phyloP scores from a whole-genome alignment of 2,329 filamentous ascomycete species.

The Orbilia quercus region DNA sequence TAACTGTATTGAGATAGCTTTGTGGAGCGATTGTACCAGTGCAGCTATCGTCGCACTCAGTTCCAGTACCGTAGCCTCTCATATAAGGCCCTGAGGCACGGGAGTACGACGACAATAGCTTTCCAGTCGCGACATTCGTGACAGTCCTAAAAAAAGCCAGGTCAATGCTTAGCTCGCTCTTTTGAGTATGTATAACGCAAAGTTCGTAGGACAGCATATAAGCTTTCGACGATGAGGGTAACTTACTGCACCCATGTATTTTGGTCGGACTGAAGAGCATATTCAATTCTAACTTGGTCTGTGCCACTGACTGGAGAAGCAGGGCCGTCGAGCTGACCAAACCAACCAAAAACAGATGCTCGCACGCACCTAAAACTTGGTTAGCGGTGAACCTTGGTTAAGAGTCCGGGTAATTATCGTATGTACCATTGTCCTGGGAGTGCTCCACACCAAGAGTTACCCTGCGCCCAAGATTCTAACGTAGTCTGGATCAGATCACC shows the following conservation, averaged over 20 bases:
- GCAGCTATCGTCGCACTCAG: slow-evolving; percentile 63
- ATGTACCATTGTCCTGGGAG: slow-evolving; percentile 63
- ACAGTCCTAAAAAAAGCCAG: slow-evolving; percentile 56
- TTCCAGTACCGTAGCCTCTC: slow-evolving; percentile 64
- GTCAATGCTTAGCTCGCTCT: neutral
- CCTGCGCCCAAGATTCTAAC: slow-evolving; percentile 63
- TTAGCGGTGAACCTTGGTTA: no score
- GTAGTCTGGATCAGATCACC: slow-evolving; percentile 65
- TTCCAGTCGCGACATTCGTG: slow-evolving; percentile 63
- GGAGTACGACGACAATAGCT: slow-evolving; percentile 62
- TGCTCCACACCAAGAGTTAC: slow-evolving; percentile 65
- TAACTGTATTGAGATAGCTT: slow-evolving; percentile 63
- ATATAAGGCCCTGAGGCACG: slow-evolving; percentile 62
- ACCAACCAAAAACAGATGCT: slow-evolving; percentile 64
- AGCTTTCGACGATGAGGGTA: no score
- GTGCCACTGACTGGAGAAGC: slow-evolving; percentile 57
- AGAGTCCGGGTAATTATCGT: no score
- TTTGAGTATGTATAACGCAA: no score
- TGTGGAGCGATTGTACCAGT: slow-evolving; percentile 63
- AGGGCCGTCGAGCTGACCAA: slow-evolving; percentile 64
- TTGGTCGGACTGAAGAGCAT: slow-evolving; percentile 59
- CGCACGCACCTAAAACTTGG: slow-evolving; percentile 59
- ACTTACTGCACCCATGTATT: slow-evolving; percentile 59
- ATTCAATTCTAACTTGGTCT: slow-evolving; percentile 62
- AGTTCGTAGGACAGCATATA: no score